Evolutionary conservation across 495 filamentous ascomycete genomes (phyloP).

Genomic region (Elaphomyces granulatus): DNA sequence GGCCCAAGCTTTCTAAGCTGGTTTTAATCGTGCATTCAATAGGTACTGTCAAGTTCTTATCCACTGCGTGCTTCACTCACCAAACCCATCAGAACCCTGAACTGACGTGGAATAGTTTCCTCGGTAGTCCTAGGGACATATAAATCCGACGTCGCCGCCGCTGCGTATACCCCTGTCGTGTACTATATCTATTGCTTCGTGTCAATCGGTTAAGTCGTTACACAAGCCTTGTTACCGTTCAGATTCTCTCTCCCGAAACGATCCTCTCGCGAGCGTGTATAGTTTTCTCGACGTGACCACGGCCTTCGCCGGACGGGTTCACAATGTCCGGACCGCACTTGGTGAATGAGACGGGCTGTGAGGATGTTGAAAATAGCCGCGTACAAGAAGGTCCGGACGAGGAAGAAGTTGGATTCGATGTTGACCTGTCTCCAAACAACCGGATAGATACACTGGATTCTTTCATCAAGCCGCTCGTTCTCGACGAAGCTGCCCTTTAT

Average conservation of each 20-base stretch:
- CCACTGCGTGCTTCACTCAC: too few species aligned
- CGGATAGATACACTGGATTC: conserved; percentile 22
- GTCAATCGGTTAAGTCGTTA: conserved; percentile 1
- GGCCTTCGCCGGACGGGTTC: neutral
- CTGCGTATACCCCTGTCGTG: neutral
- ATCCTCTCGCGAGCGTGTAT: neutral
- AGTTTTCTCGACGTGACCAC: conserved; percentile 2
- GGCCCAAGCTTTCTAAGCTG: neutral
- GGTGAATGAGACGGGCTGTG: conserved; percentile 17
- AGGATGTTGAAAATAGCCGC: conserved; percentile 24
- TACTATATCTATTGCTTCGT: neutral
- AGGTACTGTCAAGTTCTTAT: too few species aligned
- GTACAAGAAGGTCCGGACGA: conserved; percentile 27
- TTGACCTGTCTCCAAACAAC: conserved; percentile 20
- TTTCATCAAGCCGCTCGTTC: conserved; percentile 25
- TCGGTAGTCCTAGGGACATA: too few species aligned
- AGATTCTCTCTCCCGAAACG: neutral
- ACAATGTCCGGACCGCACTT: conserved; percentile 21
- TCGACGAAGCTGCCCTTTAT: conserved; percentile 37
- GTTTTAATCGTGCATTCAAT: too few species aligned
- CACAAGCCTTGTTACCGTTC: conserved; percentile 7
- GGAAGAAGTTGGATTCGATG: conserved; percentile 20
- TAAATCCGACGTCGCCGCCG: neutral
- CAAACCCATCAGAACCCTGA: too few species aligned
- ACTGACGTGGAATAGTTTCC: too few species aligned